Evolutionary conservation across 345 rosid species (phyloP).

Genomic region (Euphorbia tirucalli): DNA sequence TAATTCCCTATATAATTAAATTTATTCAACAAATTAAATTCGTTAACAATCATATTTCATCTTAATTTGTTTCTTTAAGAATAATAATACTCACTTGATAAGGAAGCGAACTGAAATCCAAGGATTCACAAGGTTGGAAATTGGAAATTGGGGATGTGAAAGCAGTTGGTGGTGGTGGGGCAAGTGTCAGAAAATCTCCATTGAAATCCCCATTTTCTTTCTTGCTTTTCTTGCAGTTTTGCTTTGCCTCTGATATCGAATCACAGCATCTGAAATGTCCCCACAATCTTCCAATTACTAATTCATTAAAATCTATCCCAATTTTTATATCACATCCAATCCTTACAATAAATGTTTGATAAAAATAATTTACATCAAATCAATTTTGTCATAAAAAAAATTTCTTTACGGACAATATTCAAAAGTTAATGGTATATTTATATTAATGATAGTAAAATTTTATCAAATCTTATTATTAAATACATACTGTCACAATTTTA

Average conservation of each 20-base stretch:
- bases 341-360: too few relatives aligned
- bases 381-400: too few relatives aligned
- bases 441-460: too few relatives aligned
- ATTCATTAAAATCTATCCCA: too few relatives aligned
- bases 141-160: constrained; percentile 23
- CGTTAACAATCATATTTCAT: background rate
- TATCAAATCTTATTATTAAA: too few relatives aligned
- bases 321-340: too few relatives aligned
- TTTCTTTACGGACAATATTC: too few relatives aligned
- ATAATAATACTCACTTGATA: constrained; percentile 38
- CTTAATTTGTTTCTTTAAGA: background rate
- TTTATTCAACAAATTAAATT: background rate
- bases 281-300: background rate
- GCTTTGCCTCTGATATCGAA: constrained; percentile 25
- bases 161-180: constrained; percentile 39
- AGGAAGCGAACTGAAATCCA: constrained; percentile 34
- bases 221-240: constrained; percentile 23
- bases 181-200: constrained; percentile 49
- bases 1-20: constrained; percentile 25
- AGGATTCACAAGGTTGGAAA: constrained; percentile 17
- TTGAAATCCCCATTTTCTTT: constrained; percentile 24
- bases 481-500: too few relatives aligned
- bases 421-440: too few relatives aligned
- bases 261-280: constrained; percentile 30
- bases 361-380: too few relatives aligned